Evolutionary conservation across 2,329 filamentous ascomycete species (phyloP).

Genomic region (Fusarium stilboides): DNA sequence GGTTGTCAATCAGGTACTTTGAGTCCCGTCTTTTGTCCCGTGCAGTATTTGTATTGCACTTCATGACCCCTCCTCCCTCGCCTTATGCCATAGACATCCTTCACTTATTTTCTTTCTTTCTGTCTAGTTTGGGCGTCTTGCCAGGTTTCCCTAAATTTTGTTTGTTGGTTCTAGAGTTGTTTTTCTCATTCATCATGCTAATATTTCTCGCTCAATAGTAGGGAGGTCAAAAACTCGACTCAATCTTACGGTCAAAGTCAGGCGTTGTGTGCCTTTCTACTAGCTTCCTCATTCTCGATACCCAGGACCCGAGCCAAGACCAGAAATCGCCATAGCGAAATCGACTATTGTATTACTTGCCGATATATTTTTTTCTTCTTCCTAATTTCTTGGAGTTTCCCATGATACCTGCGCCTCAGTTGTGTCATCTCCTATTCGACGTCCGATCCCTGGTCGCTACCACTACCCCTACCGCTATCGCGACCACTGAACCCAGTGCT

Average conservation of each 20-base stretch:
- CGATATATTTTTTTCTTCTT: not conserved
- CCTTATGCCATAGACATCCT: constrained; percentile 1
- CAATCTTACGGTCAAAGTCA: constrained; percentile 1
- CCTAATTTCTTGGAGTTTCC: constrained; percentile 5
- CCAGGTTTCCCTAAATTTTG: not conserved
- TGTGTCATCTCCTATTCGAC: constrained; percentile 20
- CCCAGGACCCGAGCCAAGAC: not conserved
- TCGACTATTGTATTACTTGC: not conserved
- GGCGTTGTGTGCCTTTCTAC: constrained; percentile 1
- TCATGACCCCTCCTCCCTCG: constrained; percentile 22
- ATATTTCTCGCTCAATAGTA: constrained; percentile 4
- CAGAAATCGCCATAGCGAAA: constrained; percentile 12
- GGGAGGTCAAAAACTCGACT: not conserved
- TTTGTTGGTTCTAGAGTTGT: too few species aligned
- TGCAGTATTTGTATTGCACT: constrained; percentile 19
- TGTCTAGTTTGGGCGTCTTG: not conserved
- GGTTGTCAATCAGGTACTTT: constrained; percentile 17
- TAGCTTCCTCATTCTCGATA: constrained; percentile 5
- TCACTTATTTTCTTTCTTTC: constrained; percentile 4
- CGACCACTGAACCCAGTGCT: constrained; percentile 27
- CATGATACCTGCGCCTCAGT: constrained; percentile 16
- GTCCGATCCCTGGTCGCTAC: constrained; percentile 3
- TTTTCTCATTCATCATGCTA: not conserved
- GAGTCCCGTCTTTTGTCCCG: constrained; percentile 4
- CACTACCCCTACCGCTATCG: constrained; percentile 10